phyloP scores from a whole-genome alignment of 257 asterid genomes.

The Rauvolfia tetraphylla region DNA sequence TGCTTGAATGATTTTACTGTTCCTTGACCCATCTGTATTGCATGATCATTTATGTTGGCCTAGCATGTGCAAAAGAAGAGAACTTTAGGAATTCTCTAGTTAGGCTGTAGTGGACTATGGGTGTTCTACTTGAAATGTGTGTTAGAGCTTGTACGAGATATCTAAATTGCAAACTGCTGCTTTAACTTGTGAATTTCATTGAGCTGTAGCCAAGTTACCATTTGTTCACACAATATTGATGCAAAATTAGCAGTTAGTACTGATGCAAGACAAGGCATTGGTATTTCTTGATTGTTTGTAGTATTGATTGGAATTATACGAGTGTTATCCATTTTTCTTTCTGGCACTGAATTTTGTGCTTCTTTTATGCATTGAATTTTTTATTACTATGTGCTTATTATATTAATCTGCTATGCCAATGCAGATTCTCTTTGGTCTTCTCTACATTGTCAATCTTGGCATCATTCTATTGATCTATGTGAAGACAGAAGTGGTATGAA shows the following conservation, averaged over 20 bases:
- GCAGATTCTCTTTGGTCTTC: constrained; percentile 83
- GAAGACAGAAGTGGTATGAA: constrained; percentile 84
- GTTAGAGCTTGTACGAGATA: too few species aligned
- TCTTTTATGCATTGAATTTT: not conserved
- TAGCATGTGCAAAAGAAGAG: too few species aligned
- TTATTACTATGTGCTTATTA: not conserved
- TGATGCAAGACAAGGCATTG: not conserved
- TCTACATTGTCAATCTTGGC: constrained; percentile 77
- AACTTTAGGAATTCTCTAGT: not conserved
- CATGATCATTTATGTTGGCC: too few species aligned
- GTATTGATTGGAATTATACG: not conserved
- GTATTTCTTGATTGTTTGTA: not conserved
- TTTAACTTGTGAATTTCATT: too few species aligned
- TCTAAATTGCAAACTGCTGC: too few species aligned
- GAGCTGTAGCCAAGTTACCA: too few species aligned
- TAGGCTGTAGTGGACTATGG: too few species aligned
- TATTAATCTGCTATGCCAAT: constrained; percentile 22
- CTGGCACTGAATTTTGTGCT: not conserved
- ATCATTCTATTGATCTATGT: constrained; percentile 64
- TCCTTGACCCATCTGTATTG: too few species aligned
- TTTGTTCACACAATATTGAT: too few species aligned
- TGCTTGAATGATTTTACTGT: too few species aligned
- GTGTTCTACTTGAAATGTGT: too few species aligned
- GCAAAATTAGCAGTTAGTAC: not conserved
- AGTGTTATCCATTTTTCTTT: not conserved